phyloP scores from a whole-genome alignment of 1,139 yeast species.

The Zygoascus hellenicus region DNA sequence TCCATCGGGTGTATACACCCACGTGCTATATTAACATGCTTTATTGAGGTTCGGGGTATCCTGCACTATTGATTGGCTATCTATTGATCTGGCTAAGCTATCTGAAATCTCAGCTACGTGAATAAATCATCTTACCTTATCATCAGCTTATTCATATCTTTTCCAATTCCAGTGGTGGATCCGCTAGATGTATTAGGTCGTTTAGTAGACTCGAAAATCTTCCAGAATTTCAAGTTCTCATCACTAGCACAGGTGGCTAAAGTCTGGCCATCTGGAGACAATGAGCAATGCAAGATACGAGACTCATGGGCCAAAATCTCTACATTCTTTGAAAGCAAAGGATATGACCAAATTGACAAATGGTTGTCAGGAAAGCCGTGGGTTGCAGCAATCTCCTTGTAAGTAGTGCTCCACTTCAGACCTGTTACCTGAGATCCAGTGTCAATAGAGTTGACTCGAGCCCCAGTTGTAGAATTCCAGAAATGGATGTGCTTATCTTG shows the following conservation, averaged over 20 bases:
- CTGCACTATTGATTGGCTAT: too few species aligned
- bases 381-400: slow-evolving; percentile 87
- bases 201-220: slow-evolving; percentile 63
- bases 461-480: slow-evolving; percentile 93
- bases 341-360: slow-evolving; percentile 78
- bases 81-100: too few species aligned
- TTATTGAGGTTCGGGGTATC: too few species aligned
- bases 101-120: too few species aligned
- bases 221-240: slow-evolving; percentile 94
- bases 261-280: slow-evolving; percentile 87
- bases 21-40: too few species aligned
- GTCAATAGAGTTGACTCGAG: slow-evolving; percentile 77
- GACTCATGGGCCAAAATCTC: slow-evolving; percentile 90
- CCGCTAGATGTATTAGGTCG: slow-evolving; percentile 25
- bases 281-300: slow-evolving; percentile 72
- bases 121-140: slow-evolving; percentile 32
- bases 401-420: slow-evolving; percentile 76
- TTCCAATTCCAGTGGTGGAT: slow-evolving; percentile 29
- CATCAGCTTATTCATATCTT: slow-evolving; percentile 40
- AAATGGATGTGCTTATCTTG: slow-evolving; percentile 85
- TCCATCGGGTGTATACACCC: too few species aligned
- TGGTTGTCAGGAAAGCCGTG: slow-evolving; percentile 92
- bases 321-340: slow-evolving; percentile 81
- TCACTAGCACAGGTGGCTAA: slow-evolving; percentile 95
- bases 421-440: slow-evolving; percentile 94